Evolutionary conservation across 306 rosid genomes (phyloP).

Genomic region (Dryas drummondii): DNA sequence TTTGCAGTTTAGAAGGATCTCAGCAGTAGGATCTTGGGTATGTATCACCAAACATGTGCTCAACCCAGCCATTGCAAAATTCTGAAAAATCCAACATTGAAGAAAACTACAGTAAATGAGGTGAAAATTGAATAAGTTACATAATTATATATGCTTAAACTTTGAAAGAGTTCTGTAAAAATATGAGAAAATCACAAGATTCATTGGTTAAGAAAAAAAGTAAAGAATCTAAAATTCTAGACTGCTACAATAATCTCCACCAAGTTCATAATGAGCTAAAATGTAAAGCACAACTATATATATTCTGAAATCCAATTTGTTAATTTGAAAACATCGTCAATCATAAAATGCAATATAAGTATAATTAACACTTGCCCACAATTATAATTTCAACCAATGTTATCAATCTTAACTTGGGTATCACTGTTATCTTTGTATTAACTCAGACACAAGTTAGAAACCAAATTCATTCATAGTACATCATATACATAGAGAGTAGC

Average conservation of each 20-base stretch:
- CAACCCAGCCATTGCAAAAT: slow-evolving; percentile 81
- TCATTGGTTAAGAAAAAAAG: background rate
- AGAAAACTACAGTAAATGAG: slow-evolving; percentile 9
- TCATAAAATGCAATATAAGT: background rate
- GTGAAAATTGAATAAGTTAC: background rate
- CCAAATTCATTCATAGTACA: background rate
- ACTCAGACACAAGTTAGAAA: slow-evolving; percentile 3
- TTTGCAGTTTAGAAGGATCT: slow-evolving; percentile 73
- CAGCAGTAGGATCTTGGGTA: slow-evolving; percentile 82
- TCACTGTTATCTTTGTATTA: background rate
- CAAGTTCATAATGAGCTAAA: background rate
- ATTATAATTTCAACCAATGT: slow-evolving; percentile 3
- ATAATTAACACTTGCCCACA: background rate
- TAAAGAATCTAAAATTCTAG: background rate
- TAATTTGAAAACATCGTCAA: background rate
- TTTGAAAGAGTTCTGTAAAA: slow-evolving; percentile 8
- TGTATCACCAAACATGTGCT: slow-evolving; percentile 85
- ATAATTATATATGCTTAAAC: slow-evolving; percentile 1
- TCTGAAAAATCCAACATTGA: slow-evolving; percentile 48
- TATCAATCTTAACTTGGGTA: background rate
- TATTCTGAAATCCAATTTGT: background rate
- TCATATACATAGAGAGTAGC: background rate
- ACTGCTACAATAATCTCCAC: background rate
- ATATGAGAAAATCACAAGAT: background rate
- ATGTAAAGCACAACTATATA: background rate